Percentiles rank a stretch among this genome's conserved stretches.
Conservation (phyloP, 78 protist genomes). For the slime mould (Dictyostelium discoideum) region dicty_2.7 NC_007088.5:676501-677000, state of each 20-base stretch:
- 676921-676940: conserved; percentile 47
- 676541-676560: conserved; percentile 11
- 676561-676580: conserved; percentile 51
- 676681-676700: neutral
- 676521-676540: conserved; percentile 59
- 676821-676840: conserved; percentile 51
- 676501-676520: conserved; percentile 67
- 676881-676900: conserved; percentile 37
- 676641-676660: neutral
- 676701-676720: neutral
- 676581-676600: conserved; percentile 49
- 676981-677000: conserved; percentile 44
- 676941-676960: conserved; percentile 19
- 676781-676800: conserved; percentile 63
- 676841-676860: conserved; percentile 61
- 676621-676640: neutral
- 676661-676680: no score
- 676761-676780: conserved; percentile 56
- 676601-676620: conserved; percentile 29
- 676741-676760: conserved; percentile 53
- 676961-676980: conserved; percentile 64
- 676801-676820: neutral
- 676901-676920: conserved; percentile 72
- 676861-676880: conserved; percentile 57
- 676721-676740: conserved; percentile 51